Percentiles rank a stretch among this genome's conserved stretches.
phyloP scores from a whole-genome alignment of 2,329 filamentous ascomycete genomes.

The Onygenales sp. region DNA sequence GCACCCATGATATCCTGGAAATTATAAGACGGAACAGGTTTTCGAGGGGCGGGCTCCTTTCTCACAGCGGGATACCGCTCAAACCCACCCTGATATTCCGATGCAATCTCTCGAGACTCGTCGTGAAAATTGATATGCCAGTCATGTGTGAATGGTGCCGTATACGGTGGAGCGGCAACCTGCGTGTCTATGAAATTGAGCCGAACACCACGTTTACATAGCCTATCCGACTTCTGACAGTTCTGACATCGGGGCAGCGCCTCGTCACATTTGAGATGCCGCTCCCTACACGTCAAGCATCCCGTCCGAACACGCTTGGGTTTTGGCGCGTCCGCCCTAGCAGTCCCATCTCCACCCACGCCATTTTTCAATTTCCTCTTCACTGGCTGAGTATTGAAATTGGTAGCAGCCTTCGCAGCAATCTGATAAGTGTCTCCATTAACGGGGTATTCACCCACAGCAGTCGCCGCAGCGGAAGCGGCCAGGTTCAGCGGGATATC shows the following conservation, averaged over 20 bases:
- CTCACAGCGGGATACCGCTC: conserved; percentile 58
- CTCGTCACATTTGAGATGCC: conserved; percentile 88
- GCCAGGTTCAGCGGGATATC: conserved; percentile 13
- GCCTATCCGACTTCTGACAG: conserved; percentile 75
- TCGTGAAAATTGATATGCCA: conserved; percentile 74
- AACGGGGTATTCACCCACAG: conserved; percentile 6
- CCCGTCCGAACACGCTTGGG: conserved; percentile 83
- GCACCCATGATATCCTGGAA: conserved; percentile 22
- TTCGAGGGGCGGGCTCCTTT: conserved; percentile 20
- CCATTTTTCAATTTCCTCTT: conserved; percentile 3
- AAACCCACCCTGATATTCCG: conserved; percentile 74
- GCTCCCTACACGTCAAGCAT: conserved; percentile 79
- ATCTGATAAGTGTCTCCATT: conserved; percentile 8
- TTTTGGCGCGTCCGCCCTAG: conserved; percentile 35
- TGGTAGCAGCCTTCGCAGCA: conserved; percentile 1
- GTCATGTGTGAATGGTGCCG: conserved; percentile 50
- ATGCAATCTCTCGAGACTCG: conserved; percentile 82
- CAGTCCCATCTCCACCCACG: neutral
- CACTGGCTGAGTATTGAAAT: conserved; percentile 5
- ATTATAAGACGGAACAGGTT: conserved; percentile 15
- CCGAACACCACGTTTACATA: conserved; percentile 76
- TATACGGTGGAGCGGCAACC: conserved; percentile 56
- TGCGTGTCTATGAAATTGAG: conserved; percentile 87
- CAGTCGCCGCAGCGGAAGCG: conserved; percentile 6
- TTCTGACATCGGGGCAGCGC: conserved; percentile 59